Evolutionary conservation across 169 alveolate species (phyloP), one percentile per base, ranked within the genome.

Genomic region (Eimeria sp.): DNA sequence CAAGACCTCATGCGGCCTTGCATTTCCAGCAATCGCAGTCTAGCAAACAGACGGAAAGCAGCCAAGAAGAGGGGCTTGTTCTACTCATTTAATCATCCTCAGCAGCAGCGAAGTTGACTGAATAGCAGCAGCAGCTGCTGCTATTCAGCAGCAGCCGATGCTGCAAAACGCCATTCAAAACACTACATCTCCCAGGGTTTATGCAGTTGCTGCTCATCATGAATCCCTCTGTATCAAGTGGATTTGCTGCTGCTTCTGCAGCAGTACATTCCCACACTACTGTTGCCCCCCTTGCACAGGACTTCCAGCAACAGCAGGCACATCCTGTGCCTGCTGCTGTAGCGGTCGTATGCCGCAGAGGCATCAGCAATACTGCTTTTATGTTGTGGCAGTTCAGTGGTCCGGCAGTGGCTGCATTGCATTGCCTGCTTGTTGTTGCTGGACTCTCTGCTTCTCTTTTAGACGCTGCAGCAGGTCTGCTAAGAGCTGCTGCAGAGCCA

Each of bases 401-500:
- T 47, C 57, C 70, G 47, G 57, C 89, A 78, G 70, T 70, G 89
- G 89, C 89, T 78, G 89, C 89, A 67, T 70, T 78, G 89, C 89
- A 78, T 65, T 78, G 65, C 25, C 70, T 43, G 65, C 70, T 47
- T 78, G 89, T 78, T 47, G 67, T 54, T 78, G 89, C 89, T 43
- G 61, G 16, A 25, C 67, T 49, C 58, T 40, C 43, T 84, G 92
- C 43, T 84, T 51, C 34, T 84, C 47, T 14, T 84, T 51, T 6
- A 57, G 92, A n/a, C 76, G 92, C 78, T 57, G 92, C 78, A 51
- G 34, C 72, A 84, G 30, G 18, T 84, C 78, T 30, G 72, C 58
- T 67, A 57, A 22, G 76, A 57, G 92, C 75, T 84, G 92, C 92
- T 84, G 92, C 75, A 84, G 92, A 2, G 92, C 76, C 76, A 84